Evolutionary conservation across 805 yeast species (phyloP), one percentile per base, ranked within the genome.

Genomic region (Debaryomyces maramus): DNA sequence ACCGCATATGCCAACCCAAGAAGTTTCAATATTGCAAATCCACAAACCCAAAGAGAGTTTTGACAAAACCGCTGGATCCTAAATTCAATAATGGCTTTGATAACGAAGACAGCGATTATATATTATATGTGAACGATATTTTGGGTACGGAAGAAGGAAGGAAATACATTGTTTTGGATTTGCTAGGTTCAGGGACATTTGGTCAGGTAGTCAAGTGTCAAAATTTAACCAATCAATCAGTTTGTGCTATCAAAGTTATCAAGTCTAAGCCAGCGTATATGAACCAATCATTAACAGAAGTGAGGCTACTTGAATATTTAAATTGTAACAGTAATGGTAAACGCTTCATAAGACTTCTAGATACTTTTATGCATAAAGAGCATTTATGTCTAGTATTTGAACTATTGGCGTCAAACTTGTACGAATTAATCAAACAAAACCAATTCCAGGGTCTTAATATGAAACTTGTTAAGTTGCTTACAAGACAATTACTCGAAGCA

Each of bases 181-280:
- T 93, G 11, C 65, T 93, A 30, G 99, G 99, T 0, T 91, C 90
- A 46, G 99, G 99, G 2, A 90, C 99, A 1, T 93, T 93, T 72
- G 99, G 99, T 7, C 98, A 93, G 65, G 99, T 93, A 34, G 95
- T 90, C 30, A 93, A 91, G 65, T 91, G 97, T 64, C 96, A 88
- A 59, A 78, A 81, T 51, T 67, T 85, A 55, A 60, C 75, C 28
- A 86, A 89, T 33, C 93, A 88, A 56, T 91, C 88, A 46, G 78
- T 91, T 15, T 87, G 90, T 18, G 99, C 99, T 1, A 95, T 93
- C 26, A 93, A 93, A 63, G 95, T 93, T 32, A 87, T 93, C 43
- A 93, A 91, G 60, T 85, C 96, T 24, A 85, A 85, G 56, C 88
- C 96, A 4, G 96, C 95, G 7, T 90, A 85, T 55, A 72, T 89